phyloP scores from a whole-genome alignment of 768 basidiomycete genomes.

The Suillus tomentosus region DNA sequence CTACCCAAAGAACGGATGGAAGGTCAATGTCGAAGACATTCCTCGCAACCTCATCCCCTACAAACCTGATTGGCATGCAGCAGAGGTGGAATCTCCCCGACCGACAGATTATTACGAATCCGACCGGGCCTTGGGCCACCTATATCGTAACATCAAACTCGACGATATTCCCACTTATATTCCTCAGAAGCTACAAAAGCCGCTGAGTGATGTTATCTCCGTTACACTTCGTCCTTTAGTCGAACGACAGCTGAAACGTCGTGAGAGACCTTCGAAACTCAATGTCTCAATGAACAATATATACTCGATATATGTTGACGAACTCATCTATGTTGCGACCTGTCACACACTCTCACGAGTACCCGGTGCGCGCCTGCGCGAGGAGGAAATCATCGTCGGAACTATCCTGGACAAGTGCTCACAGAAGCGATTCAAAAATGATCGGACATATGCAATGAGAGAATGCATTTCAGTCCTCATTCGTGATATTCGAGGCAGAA shows the following conservation, averaged over 20 bases:
- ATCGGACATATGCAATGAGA: constrained; percentile 63
- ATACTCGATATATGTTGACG: constrained; percentile 58
- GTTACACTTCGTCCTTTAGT: constrained; percentile 25
- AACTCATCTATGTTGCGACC: constrained; percentile 69
- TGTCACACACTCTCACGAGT: constrained; percentile 66
- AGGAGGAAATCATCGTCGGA: constrained; percentile 76
- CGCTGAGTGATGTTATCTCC: constrained; percentile 36
- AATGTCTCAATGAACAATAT: constrained; percentile 36
- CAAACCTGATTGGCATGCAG: constrained; percentile 81
- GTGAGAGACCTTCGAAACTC: constrained; percentile 22
- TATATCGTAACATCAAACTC: constrained; percentile 65
- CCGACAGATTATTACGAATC: constrained; percentile 73
- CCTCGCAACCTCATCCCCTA: constrained; percentile 60
- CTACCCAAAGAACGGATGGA: constrained; percentile 76
- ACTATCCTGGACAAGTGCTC: constrained; percentile 73
- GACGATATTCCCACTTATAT: constrained; percentile 32
- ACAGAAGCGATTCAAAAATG: constrained; percentile 59
- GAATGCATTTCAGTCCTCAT: constrained; percentile 56
- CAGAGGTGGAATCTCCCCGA: constrained; percentile 54
- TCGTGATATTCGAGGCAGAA: constrained; percentile 45
- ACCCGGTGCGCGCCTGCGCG: constrained; percentile 56
- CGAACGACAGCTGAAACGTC: constrained; percentile 20
- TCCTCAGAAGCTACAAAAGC: constrained; percentile 15
- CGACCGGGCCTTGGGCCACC: constrained; percentile 64
- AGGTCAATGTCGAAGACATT: constrained; percentile 55